phyloP scores from a whole-genome alignment of 441 rosid species.

The Omphalea diandra region DNA sequence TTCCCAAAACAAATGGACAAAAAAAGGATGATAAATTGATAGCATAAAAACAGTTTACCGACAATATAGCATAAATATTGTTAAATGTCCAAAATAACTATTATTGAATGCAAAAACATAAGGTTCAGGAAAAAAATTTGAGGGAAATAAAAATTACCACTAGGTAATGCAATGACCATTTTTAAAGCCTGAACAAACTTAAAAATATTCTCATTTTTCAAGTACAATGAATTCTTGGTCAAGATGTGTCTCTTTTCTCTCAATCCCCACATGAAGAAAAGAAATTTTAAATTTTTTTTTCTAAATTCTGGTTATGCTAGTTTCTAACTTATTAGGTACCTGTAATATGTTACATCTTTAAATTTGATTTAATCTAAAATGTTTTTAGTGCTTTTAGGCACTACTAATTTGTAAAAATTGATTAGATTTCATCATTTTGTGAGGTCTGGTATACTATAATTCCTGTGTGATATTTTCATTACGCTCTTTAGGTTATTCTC shows the following conservation, averaged over 20 bases:
- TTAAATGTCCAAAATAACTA: background rate
- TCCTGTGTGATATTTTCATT: background rate
- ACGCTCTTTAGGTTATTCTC: slow-evolving; percentile 11
- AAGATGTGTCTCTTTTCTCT: background rate
- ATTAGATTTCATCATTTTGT: background rate
- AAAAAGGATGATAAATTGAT: background rate
- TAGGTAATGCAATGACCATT: background rate
- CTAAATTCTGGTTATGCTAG: no score
- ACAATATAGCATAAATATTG: background rate
- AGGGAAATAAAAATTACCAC: background rate
- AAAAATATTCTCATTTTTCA: background rate
- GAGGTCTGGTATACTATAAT: background rate
- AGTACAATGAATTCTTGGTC: background rate
- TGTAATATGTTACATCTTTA: background rate
- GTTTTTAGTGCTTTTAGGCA: background rate
- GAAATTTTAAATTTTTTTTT: no score
- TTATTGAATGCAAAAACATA: background rate
- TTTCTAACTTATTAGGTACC: background rate
- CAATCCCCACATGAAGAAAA: background rate
- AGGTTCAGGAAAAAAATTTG: background rate
- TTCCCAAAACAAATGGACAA: background rate
- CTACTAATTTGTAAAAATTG: background rate
- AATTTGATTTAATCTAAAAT: background rate
- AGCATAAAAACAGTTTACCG: background rate
- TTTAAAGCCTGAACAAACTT: background rate